Evolutionary conservation across 2,329 filamentous ascomycete species (phyloP), one percentile per base, ranked within the genome.

Genomic region (Fusarium fracticaudum): DNA sequence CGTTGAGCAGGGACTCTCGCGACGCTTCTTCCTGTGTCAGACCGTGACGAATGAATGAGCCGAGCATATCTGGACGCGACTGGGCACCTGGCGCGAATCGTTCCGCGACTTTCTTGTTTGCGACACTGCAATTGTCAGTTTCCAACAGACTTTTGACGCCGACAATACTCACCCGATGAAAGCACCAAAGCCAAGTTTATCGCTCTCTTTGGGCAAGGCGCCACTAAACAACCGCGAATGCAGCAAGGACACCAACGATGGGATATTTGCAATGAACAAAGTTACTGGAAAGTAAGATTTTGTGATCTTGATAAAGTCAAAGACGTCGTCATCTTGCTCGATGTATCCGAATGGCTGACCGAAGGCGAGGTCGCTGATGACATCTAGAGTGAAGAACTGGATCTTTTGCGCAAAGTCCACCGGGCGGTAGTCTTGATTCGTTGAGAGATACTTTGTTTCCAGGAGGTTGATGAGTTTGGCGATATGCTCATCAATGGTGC

Each of bases 351-450:
- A 89, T 0, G 85, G 57, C 20, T 83, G 79, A n/a, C 87, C 87
- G 22, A 89, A 84, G 1, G 86, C 85, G 22, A 90, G 79, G 31
- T 83, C 81, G 48, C 84, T 86, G 67, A 90, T 87, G 14, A 88
- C 86, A 71, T 90, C 88, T 4, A 90, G 79, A 0, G 87, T 87
- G 64, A 89, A 86, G 77, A 83, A 88, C 24, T 87, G 85, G 0
- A 86, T 78, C 62, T 86, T 86, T 22, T 80, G 76, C 14, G 84
- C 85, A 13, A 89, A 76, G 65, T 89, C 86, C 76, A 89, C 82
- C 0, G 79, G 82, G 11, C 76, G 72, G 15, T 79, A 70, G 1
- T 67, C 65, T 11, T 55, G 24, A 2, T 80, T 71, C 11, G 72
- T 79, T 1, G 83, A 84, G 6, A 84, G 72, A 61, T 89, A 89